A percentile compares a stretch with the other conserved stretches of the same genome.
Conservation (phyloP, 495 filamentous ascomycete genomes). For the Podospora tetraspora region DNA sequence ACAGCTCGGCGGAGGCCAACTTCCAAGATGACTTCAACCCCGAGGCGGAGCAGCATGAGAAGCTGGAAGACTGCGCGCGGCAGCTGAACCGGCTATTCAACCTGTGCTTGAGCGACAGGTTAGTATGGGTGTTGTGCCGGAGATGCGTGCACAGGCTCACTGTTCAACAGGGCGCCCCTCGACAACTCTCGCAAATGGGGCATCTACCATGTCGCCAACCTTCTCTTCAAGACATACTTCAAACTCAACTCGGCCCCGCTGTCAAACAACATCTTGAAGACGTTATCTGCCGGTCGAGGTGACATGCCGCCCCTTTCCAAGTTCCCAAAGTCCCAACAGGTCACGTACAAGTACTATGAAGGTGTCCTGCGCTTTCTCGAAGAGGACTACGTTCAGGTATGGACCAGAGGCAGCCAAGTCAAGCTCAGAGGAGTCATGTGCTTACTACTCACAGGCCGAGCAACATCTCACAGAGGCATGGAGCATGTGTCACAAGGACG, state of each 20-base stretch:
- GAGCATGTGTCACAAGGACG: constrained; percentile 64
- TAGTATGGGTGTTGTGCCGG: constrained; percentile 22
- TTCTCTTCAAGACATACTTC: constrained; percentile 98
- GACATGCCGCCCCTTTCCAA: constrained; percentile 70
- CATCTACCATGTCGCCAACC: constrained; percentile 84
- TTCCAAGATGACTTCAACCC: constrained; percentile 74
- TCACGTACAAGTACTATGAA: constrained; percentile 95
- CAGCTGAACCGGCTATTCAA: constrained; percentile 85
- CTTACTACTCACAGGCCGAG: constrained; percentile 57
- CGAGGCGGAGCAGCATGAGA: constrained; percentile 66
- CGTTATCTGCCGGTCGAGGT: constrained; percentile 63
- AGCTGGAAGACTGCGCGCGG: constrained; percentile 82
- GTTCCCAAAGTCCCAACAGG: constrained; percentile 83
- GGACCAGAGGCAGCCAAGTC: constrained; percentile 6
- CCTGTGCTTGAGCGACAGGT: constrained; percentile 85
- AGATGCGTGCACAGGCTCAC: constrained; percentile 13
- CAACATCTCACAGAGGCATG: constrained; percentile 71
- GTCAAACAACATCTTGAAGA: constrained; percentile 82
- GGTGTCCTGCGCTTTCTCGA: constrained; percentile 87
- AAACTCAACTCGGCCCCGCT: constrained; percentile 84
- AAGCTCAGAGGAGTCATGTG: not conserved
- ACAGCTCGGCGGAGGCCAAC: constrained; percentile 38
- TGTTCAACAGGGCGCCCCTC: constrained; percentile 59
- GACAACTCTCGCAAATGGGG: constrained; percentile 96
- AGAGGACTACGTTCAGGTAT: constrained; percentile 77